Base-by-base conservation (phyloP, 768 basidiomycete genomes). In the Coprinellus aureogranulatus region DNA sequence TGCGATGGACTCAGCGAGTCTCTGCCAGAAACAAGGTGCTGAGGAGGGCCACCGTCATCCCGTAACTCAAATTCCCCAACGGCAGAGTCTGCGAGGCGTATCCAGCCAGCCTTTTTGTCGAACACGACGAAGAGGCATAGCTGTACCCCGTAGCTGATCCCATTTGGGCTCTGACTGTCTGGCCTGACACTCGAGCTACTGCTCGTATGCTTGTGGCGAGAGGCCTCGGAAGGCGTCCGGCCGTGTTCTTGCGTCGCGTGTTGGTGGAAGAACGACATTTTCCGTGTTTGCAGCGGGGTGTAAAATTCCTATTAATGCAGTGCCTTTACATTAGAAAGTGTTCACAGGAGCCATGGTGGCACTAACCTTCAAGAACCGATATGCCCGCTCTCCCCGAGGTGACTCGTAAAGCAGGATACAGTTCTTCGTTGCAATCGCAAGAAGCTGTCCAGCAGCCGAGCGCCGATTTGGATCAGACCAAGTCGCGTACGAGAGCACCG, bases 271-370 rank as follows among this genome's bases (percentile, higher is more conserved):
- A 94, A 94, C 0, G 77, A 74, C 27, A 92, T 70, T 53, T 72
- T 78, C 18, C 85, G 83, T 23, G 90, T 82, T 59, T 80, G 81
- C 22, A 87, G 59, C 3, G 92, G 92, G 0, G 85, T 89, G 66
- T 94, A 94, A 61, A 92, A 92, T 68, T 93, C 92, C 91, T 93
- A 62, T n/a, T n/a, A n/a, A n/a, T n/a, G n/a, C n/a, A n/a, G 28
- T 58, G n/a, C n/a, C n/a, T n/a, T n/a, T n/a, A n/a, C n/a, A n/a
- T n/a, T n/a, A n/a, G n/a, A n/a, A n/a, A n/a, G n/a, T n/a, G n/a
- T n/a, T n/a, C n/a, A n/a, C n/a, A n/a, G n/a, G n/a, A n/a, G n/a
- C n/a, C n/a, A n/a, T n/a, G n/a, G 31, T 30, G 49, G 18, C 26
- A 59, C 72, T 44, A 26, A 87, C 91, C 83, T 91, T 93, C 45